Evolutionary conservation across 164 flowering plant species (phyloP).

Genomic region (Umbellularia californica): DNA sequence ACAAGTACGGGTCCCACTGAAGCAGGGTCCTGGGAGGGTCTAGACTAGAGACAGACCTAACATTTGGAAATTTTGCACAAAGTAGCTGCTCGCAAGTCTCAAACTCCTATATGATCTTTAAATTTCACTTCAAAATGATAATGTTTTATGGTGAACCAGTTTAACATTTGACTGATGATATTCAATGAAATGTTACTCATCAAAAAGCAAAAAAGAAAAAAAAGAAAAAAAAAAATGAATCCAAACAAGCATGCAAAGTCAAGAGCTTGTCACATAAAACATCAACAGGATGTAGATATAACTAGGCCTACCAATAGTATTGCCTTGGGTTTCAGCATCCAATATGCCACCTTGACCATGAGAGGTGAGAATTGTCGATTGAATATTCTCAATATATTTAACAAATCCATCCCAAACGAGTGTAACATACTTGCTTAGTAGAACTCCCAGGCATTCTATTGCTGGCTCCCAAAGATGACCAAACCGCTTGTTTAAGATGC

Average conservation of each 20-base stretch:
- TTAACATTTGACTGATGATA: too few species aligned
- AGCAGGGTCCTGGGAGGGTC: too few species aligned
- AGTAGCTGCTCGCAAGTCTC: too few species aligned
- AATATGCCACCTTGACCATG: conserved; percentile 19
- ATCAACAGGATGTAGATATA: neutral
- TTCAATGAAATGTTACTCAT: neutral
- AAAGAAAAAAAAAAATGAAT: neutral
- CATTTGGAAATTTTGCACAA: too few species aligned
- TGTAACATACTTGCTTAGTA: conserved; percentile 36
- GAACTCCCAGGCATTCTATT: conserved; percentile 57
- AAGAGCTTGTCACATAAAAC: neutral
- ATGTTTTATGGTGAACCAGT: too few species aligned
- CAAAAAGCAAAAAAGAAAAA: neutral
- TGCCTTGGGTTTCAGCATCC: conserved; percentile 7
- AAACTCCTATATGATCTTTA: too few species aligned
- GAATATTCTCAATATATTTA: conserved; percentile 46
- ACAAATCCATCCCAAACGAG: conserved; percentile 57
- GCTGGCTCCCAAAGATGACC: conserved; percentile 66
- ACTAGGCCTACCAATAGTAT: too few species aligned
- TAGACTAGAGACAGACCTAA: too few species aligned
- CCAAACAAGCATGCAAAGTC: neutral
- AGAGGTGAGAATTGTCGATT: conserved; percentile 27
- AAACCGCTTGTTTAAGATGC: conserved; percentile 81
- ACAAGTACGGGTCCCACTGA: too few species aligned
- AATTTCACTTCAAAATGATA: too few species aligned